A percentile compares a stretch with the other conserved stretches of the same genome.
These are phyloP conservation scores for Tolypocladium sp. DNA, from an alignment of 2,329 filamentous ascomycete genomes.

Conservation along the genomic window DNA sequence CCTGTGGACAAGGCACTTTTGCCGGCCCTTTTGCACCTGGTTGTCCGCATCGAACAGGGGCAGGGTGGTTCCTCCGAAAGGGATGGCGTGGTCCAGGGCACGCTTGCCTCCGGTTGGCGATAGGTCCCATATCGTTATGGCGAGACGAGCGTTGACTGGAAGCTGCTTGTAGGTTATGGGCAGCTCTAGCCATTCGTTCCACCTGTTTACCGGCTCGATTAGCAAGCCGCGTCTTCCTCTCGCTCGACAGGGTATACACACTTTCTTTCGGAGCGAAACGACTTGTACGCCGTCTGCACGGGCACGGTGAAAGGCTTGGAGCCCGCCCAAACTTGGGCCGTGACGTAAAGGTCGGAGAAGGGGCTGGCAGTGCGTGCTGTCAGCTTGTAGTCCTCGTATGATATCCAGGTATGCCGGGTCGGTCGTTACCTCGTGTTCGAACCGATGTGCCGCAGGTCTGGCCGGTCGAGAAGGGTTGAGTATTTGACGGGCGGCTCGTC, in stretches of 20 bases:
- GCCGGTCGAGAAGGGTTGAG: constrained; percentile 68
- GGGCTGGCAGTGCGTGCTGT: constrained; percentile 38
- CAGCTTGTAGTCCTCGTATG: constrained; percentile 6
- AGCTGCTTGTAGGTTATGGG: constrained; percentile 78
- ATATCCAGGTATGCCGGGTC: background rate
- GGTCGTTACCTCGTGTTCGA: constrained; percentile 62
- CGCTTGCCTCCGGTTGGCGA: constrained; percentile 67
- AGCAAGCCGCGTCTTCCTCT: background rate
- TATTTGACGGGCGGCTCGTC: constrained; percentile 29
- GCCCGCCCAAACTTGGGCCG: constrained; percentile 87
- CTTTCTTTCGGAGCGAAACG: constrained; percentile 69
- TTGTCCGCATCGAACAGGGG: constrained; percentile 88
- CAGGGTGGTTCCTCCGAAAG: constrained; percentile 90
- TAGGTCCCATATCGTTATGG: constrained; percentile 92
- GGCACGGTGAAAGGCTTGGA: constrained; percentile 91
- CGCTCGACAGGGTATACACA: constrained; percentile 16
- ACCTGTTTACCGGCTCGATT: constrained; percentile 34
- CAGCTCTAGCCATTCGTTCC: constrained; percentile 94
- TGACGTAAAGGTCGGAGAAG: constrained; percentile 85
- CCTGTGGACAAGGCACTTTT: constrained; percentile 82
- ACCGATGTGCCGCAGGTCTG: constrained; percentile 77
- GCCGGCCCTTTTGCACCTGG: constrained; percentile 80
- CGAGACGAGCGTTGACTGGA: constrained; percentile 72
- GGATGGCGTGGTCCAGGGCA: constrained; percentile 68
- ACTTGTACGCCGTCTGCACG: constrained; percentile 84